These are phyloP conservation scores for Rosa lucieae DNA, from an alignment of 306 rosid genomes.

Conservation along the genomic window DNA sequence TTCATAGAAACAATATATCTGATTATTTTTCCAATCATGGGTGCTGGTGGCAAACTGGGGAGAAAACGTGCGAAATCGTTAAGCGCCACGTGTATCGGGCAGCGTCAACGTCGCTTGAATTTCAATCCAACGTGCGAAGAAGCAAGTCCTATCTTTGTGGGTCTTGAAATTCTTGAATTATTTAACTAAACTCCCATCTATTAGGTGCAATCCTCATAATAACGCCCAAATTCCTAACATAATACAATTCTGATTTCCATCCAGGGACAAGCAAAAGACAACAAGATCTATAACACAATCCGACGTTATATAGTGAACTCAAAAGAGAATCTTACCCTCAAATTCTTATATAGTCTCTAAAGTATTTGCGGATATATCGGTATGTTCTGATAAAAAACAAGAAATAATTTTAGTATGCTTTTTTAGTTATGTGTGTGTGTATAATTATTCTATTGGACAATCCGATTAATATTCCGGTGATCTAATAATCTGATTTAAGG, in stretches of 20 bases:
- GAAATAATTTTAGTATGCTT: too few relatives aligned
- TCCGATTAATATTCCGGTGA: too few relatives aligned
- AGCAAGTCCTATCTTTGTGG: background rate
- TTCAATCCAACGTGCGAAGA: conserved; percentile 23
- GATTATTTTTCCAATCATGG: conserved; percentile 1
- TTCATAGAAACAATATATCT: background rate
- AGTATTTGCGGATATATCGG: too few relatives aligned
- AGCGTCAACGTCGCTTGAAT: conserved; percentile 20
- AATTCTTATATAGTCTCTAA: too few relatives aligned
- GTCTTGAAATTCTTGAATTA: background rate
- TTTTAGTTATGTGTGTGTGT: too few relatives aligned
- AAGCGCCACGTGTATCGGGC: conserved; percentile 23
- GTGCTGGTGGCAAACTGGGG: background rate
- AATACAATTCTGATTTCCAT: background rate
- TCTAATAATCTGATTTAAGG: too few relatives aligned
- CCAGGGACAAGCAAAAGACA: background rate
- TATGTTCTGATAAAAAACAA: too few relatives aligned
- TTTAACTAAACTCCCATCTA: background rate
- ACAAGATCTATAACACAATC: background rate
- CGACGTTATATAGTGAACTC: background rate
- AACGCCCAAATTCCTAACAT: background rate
- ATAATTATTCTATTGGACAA: too few relatives aligned
- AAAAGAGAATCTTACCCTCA: background rate
- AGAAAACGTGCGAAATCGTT: conserved; percentile 21
- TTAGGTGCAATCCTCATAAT: background rate